Base-by-base conservation (phyloP, 192 early-diverging fungal species). In the Coemansia sp. region DNA sequence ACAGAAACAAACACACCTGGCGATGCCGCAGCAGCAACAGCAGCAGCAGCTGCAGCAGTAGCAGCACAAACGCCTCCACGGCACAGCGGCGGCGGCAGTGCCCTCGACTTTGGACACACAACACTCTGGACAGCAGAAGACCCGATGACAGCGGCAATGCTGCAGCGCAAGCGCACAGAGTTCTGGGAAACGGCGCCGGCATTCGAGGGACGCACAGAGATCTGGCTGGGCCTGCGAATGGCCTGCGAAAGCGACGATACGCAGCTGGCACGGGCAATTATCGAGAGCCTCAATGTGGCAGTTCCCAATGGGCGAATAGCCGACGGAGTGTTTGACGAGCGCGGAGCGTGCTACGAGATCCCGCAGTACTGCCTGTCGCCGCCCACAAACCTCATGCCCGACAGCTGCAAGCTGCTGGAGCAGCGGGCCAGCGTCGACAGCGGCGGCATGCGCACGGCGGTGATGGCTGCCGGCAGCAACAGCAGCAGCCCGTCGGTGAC, bases 321-420 rank as follows among this genome's bases (percentile, higher is more conserved):
- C 1, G 88, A 91, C 60, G 90, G 90, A n/a, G 89, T 81, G 17
- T 92, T 88, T 59, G 90, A 92, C 63, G 87, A 87, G 58, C 81
- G 80, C 6, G 90, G 90, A 0, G 87, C 84, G 48, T 58, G 77
- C 18, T 92, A 92, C 65, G 58, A 65, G 3, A 80, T 91, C 31
- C 88, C 88, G 5, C 37, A 69, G 28, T 89, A 81, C 62, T 92
- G 90, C 52, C 37, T 90, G 17, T 67, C 72, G 7, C 58, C 64
- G 42, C 85, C 88, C 5, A 53, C 65, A 15, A 89, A 89, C 53
- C 57, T 88, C 2, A 46, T 71, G 2, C 11, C 36, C 5, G 51
- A 26, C 28, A 14, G 31, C 28, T 18, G 32, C 8, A 40, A 40
- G 38, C 17, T 23, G 23, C 18, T 45, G 3, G 56, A 16, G 16